Base-by-base conservation (phyloP, 257 asterid species). In the Capsicum chinense region DNA sequence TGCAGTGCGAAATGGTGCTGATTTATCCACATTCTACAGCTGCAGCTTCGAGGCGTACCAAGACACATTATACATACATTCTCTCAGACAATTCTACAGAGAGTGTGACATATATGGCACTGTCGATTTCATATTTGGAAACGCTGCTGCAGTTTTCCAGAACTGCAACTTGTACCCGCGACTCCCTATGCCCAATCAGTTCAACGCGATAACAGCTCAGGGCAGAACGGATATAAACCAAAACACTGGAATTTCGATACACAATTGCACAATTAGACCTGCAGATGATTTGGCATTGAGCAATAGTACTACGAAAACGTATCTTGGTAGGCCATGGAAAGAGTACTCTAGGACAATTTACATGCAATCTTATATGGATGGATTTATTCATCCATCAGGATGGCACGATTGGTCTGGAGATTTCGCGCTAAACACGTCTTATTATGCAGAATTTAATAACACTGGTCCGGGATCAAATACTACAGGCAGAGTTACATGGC, bases 11-110 rank as follows among this genome's bases (percentile, higher is more conserved):
- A 93, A 92, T 47, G 90, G 95, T 0, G 98, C 93, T 0, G 98
- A 95, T 82, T 58, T 92, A 2, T 93, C 98, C 4, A 90, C 94
- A 7, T 95, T 95, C 91, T 93, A 93, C 85, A 47, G 85, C 39
- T 95, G 98, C 90, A 92, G 97, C 89, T 92, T 95, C 87, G 96
- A 95, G 54, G 98, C 91, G 0, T 93, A 92, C 64, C 98, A 95
- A 60, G 98, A 93, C 79, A 95, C 98, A 0, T 88, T 95, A 37
- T 93, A 92, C 86, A 90, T 84, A 2, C 97, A 92, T 71, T 90
- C 98, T 21, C 97, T 93, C 37, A 85, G 98, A 0, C 98, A 95
- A 67, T 95, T 93, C 84, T 95, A 95, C 85, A 47, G 82, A 8
- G 90, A 89, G 10, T 93, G 98, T 54, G 93, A 93, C 73, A 86